Percentiles rank a stretch among this genome's conserved stretches.
Conservation (phyloP, 2,329 filamentous ascomycete species). For the Pseudogymnoascus sp. region DNA sequence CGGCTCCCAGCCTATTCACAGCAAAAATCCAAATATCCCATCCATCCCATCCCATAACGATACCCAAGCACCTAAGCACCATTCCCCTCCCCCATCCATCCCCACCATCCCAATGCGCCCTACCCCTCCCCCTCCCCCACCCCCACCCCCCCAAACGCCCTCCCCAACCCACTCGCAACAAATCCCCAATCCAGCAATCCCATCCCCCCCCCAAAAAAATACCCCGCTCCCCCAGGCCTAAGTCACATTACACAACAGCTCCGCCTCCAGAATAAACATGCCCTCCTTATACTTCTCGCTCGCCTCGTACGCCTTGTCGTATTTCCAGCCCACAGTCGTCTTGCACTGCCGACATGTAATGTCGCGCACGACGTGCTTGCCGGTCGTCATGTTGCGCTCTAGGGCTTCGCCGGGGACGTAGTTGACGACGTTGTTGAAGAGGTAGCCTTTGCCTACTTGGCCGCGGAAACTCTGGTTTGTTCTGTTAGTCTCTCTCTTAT, state of each 20-base stretch:
- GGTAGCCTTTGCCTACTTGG: constrained; percentile 94
- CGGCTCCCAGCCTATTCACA: too few relatives aligned
- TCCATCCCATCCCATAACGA: too few relatives aligned
- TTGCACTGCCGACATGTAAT: constrained; percentile 87
- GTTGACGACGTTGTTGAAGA: constrained; percentile 93
- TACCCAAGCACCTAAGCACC: too few relatives aligned
- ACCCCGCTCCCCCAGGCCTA: constrained; percentile 12
- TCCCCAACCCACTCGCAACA: too few relatives aligned
- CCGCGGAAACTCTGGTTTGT: constrained; percentile 80
- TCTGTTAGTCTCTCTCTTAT: too few relatives aligned
- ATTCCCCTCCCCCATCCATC: too few relatives aligned
- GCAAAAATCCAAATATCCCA: too few relatives aligned
- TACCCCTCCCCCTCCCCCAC: too few relatives aligned
- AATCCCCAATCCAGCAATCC: too few relatives aligned
- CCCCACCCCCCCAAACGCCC: too few relatives aligned
- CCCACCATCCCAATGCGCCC: too few relatives aligned
- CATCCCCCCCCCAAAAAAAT: not conserved
- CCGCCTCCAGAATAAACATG: constrained; percentile 92
- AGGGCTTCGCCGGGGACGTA: constrained; percentile 72
- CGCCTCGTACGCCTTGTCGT: constrained; percentile 89
- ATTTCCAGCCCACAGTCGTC: constrained; percentile 94
- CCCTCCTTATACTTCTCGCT: constrained; percentile 98
- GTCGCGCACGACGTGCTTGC: constrained; percentile 86
- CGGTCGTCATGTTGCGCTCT: constrained; percentile 97
- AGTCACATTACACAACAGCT: constrained; percentile 74